phyloP scores from a whole-genome alignment of 768 basidiomycete genomes.

The Hebeloma cylindrosporum region DNA sequence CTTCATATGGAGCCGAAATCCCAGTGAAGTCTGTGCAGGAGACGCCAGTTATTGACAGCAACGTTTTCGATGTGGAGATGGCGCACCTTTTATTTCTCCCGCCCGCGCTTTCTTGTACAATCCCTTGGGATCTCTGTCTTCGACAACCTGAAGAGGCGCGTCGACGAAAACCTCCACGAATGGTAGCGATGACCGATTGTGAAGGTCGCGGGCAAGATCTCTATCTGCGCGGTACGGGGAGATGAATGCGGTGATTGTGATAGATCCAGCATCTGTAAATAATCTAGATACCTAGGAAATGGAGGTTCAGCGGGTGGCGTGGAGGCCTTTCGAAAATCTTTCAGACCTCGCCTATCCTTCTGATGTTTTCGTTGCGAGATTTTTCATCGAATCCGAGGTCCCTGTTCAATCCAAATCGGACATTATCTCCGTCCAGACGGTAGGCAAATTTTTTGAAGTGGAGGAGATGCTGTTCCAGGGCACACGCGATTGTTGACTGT shows the following conservation, averaged over 20 bases:
- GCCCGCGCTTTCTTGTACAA: slow-evolving; percentile 95
- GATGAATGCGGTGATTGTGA: slow-evolving; percentile 95
- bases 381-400: slow-evolving; percentile 93
- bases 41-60: not conserved
- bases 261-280: slow-evolving; percentile 84
- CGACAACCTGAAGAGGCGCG: slow-evolving; percentile 84
- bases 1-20: slow-evolving; percentile 95
- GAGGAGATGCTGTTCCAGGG: slow-evolving; percentile 92
- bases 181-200: slow-evolving; percentile 66
- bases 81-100: slow-evolving; percentile 90
- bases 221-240: slow-evolving; percentile 95
- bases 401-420: slow-evolving; percentile 95
- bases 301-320: not conserved
- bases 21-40: slow-evolving; percentile 87
- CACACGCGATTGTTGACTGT: slow-evolving; percentile 95
- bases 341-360: slow-evolving; percentile 90
- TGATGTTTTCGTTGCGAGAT: slow-evolving; percentile 93
- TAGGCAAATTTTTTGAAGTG: slow-evolving; percentile 85
- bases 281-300: slow-evolving; percentile 85
- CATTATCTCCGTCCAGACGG: slow-evolving; percentile 93
- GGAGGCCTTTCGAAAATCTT: not conserved
- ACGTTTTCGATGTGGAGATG: not conserved
- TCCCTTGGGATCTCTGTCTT: slow-evolving; percentile 94
- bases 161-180: slow-evolving; percentile 97
- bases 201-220: slow-evolving; percentile 75